Base-by-base conservation (phyloP, 768 basidiomycete genomes). In the Calocybe cyanea region DNA sequence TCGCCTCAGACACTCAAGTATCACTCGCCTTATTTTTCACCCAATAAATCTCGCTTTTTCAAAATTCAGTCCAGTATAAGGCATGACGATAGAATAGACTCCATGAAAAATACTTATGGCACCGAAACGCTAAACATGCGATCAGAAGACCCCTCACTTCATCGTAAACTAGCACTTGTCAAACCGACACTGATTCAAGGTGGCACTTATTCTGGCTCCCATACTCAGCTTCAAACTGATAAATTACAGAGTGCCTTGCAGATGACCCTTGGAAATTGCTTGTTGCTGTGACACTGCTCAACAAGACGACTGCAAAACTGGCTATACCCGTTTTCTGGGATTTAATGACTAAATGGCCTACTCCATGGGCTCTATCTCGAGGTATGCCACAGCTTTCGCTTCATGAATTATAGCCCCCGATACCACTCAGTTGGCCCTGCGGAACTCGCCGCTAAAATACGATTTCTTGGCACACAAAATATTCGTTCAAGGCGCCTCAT, bases 261-360 rank as follows among this genome's bases (percentile, higher is more conserved):
- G 60, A 72, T 15, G 71, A 81, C 52, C 81, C 83, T 5, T 88
- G 85, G 83, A 85, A 80, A 59, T 60, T 89, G 28, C 67, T 89
- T 6, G 69, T 88, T 15, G 82, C 80, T 1, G 78, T 78, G 5
- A 80, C 75, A n/a, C 65, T 89, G 4, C 73, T 89, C 15, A 89
- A 90, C 56, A 81, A 83, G 57, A 87, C 87, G 0, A 63, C 76
- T 0, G 85, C 81, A 11, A 75, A 72, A 54, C 62, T 71, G 11
- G 82, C 85, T 7, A 72, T 85, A 24, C 87, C 87, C 2, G 67
- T 83, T 11, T 85, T 87, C 55, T 77, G 75, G 71, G 60, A 66
- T 17, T 66, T 89, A 20, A 56, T 86, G 13, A 48, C 60, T 4
- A 69, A 62, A 17, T 89, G 83, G 80, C 77, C 79, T 2, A 81